A percentile compares a stretch with the other conserved stretches of the same genome.
Conservation (phyloP, 257 asterid genomes). For the Nemophila menziesii region DNA sequence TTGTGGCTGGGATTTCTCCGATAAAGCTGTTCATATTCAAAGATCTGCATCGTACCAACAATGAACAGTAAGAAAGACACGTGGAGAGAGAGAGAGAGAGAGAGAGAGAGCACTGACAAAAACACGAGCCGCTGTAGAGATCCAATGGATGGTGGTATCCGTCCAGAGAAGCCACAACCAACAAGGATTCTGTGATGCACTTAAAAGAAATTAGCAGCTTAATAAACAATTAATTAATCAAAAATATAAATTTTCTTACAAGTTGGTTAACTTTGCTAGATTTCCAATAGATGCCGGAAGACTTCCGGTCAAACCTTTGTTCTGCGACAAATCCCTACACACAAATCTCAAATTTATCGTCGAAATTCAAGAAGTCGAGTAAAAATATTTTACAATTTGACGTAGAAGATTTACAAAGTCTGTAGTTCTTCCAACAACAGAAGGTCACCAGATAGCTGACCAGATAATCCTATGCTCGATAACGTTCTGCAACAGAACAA, state of each 20-base stretch:
- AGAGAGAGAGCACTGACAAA: too few relatives aligned
- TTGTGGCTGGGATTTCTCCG: slow-evolving; percentile 61
- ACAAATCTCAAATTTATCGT: background rate
- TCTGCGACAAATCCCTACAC: slow-evolving; percentile 77
- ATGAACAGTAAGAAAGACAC: slow-evolving; percentile 6
- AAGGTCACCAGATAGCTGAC: slow-evolving; percentile 64
- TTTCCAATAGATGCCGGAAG: slow-evolving; percentile 60
- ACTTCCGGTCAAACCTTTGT: slow-evolving; percentile 53
- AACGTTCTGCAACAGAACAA: background rate
- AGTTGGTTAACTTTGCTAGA: slow-evolving; percentile 41
- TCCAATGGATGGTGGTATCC: slow-evolving; percentile 66
- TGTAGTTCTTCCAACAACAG: slow-evolving; percentile 40
- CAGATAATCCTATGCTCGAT: slow-evolving; percentile 25
- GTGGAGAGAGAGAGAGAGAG: too few relatives aligned
- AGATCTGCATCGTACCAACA: slow-evolving; percentile 32
- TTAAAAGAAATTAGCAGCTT: slow-evolving; percentile 5
- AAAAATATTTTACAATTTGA: too few relatives aligned
- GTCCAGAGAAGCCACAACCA: slow-evolving; percentile 75
- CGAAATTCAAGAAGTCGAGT: too few relatives aligned
- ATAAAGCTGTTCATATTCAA: slow-evolving; percentile 55
- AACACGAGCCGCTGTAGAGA: slow-evolving; percentile 38
- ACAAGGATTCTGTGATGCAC: slow-evolving; percentile 48
- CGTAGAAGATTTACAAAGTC: slow-evolving; percentile 41
- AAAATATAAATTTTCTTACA: slow-evolving; percentile 40
- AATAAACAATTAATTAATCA: background rate